Conservation (phyloP, 176 grass and related monocot genomes). For the Phyllostachys edulis region DNA sequence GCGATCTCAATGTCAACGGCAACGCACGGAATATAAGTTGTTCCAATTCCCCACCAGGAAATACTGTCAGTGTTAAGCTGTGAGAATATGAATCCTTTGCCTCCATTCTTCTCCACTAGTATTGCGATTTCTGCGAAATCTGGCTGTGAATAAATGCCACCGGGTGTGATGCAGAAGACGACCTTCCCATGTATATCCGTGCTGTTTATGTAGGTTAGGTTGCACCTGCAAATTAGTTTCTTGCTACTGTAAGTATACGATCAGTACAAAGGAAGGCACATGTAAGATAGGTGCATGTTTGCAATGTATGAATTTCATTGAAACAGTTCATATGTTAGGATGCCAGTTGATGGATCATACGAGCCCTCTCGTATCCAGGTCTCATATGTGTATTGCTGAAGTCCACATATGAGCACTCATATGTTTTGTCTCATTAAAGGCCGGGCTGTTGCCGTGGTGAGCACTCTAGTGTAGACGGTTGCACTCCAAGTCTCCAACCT, state of each 20-base stretch:
- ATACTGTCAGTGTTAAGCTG: not conserved
- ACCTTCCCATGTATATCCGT: conserved; percentile 4
- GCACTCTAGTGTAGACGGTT: no score
- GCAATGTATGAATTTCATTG: no score
- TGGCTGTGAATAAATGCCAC: not conserved
- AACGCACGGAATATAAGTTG: not conserved
- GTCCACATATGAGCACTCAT: no score
- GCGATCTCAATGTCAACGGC: conserved; percentile 26
- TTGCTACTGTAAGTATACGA: not conserved
- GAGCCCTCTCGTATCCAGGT: no score
- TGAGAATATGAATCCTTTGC: conserved; percentile 25
- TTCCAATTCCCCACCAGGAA: fast-evolving
- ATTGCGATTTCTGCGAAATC: not conserved
- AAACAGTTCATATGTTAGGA: no score
- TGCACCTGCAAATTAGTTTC: not conserved
- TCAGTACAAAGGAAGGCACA: no score
- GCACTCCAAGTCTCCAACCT: no score
- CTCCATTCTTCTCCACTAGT: not conserved
- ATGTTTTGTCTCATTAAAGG: no score
- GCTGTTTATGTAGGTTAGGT: not conserved
- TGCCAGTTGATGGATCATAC: no score
- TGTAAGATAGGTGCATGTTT: no score
- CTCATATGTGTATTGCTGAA: no score
- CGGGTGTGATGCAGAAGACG: not conserved
- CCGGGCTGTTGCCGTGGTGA: no score